Evolutionary conservation across 257 asterid species (phyloP).

Genomic region (Solanum raphanifolium): DNA sequence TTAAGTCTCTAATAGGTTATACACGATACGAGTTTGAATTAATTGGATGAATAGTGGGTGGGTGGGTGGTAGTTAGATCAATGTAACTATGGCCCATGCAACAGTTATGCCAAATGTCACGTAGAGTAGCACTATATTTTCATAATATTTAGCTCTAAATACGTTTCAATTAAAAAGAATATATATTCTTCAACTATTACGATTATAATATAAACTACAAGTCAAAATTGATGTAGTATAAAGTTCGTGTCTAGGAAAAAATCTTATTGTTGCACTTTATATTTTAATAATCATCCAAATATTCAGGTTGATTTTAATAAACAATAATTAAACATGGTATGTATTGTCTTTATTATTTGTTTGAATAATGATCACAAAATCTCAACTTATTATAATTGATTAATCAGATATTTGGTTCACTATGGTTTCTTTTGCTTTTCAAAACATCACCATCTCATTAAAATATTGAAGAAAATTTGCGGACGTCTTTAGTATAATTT

Average conservation of each 20-base stretch:
- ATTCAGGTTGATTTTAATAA: background rate
- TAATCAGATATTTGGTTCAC: background rate
- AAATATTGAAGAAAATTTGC: constrained; percentile 1
- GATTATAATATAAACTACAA: background rate
- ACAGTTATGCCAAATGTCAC: background rate
- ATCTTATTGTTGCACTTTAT: background rate
- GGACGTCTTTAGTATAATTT: background rate
- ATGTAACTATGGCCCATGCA: background rate
- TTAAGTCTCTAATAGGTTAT: too few species aligned
- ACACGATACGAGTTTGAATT: too few species aligned
- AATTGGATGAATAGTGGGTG: too few species aligned
- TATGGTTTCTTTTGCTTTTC: background rate
- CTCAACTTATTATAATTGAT: background rate
- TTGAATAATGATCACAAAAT: background rate
- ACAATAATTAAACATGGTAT: background rate
- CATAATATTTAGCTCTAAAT: background rate
- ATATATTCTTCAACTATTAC: background rate
- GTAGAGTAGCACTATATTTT: background rate
- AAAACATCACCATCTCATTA: background rate
- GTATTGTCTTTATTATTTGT: background rate
- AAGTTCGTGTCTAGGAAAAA: background rate
- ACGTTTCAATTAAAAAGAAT: background rate
- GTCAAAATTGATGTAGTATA: background rate
- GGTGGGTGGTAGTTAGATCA: background rate
- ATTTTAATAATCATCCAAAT: background rate